Evolutionary conservation across 2,329 filamentous ascomycete species (phyloP), one percentile per base, ranked within the genome.

Genomic region (Aspergillus arachidicola): DNA sequence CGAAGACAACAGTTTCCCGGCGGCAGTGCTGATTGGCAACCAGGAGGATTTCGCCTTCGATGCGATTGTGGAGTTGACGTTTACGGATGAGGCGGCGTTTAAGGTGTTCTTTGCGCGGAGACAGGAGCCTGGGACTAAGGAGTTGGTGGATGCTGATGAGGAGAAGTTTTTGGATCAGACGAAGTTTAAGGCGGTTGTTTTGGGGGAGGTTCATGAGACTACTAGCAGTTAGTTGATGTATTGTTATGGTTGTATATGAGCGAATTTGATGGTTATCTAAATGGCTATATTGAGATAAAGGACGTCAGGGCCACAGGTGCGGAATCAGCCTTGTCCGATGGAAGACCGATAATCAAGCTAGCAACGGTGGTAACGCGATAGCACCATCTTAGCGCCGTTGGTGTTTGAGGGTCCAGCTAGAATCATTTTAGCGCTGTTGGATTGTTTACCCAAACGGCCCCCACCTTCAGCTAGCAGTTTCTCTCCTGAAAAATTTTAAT

Each of bases 41-140:
- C 59, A 56, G n/a, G 53, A 57, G 2, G 59, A 61, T 30, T 61
- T 61, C 6, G 1, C 32, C 5, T 57, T 41, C 16, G 59, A 61
- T 38, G 54, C 43, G 9, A 43, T 61, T 19, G 54, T 21, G 4
- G 53, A 61, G 26, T 2, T 61, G 19, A 57, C 53, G 12, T 61
- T 61, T 23, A 16, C 14, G 32, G 30, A 57, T 28, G 59, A 61
- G 59, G 43, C n/a, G 14, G 59, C 28, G 2, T 50, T 57, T 6
- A 57, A 61, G 32, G 30, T 16, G 11, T 61, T 61, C 21, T 57
- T 51, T 23, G 43, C 19, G 7, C 26, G 53, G 21, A 50, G 59
- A 28, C 43, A 55, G 43, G 53, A 61, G 43, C 41, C 53, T 0
- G 59, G 45, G 2, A 43, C 19, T 0, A 57, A 57, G 59, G 53